A percentile compares a stretch with the other conserved stretches of the same genome.
These are phyloP conservation scores for Myriosclerotinia duriaeana DNA, from an alignment of 2,329 filamentous ascomycete genomes.

Conservation along the genomic window DNA sequence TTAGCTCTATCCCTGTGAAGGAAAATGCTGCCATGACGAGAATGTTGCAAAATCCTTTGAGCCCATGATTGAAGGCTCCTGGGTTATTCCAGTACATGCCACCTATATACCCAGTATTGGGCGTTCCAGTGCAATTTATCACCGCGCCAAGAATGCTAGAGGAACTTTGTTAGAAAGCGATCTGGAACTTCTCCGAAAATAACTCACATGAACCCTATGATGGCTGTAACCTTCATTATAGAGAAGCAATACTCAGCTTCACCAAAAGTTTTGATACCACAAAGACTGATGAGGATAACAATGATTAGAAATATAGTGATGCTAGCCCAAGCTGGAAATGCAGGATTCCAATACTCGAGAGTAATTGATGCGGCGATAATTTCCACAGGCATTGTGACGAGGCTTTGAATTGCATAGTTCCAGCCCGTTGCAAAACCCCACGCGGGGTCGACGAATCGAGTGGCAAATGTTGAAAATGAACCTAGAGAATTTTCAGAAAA, in stretches of 20 bases:
- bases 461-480: conserved; percentile 88
- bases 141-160: conserved; percentile 79
- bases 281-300: conserved; percentile 81
- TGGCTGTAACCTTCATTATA: conserved; percentile 80
- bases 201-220: conserved; percentile 83
- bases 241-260: conserved; percentile 89
- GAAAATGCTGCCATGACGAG: conserved; percentile 76
- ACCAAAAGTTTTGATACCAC: conserved; percentile 83
- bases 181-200: neutral
- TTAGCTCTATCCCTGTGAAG: conserved; percentile 75
- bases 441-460: conserved; percentile 89
- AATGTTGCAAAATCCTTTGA: conserved; percentile 76
- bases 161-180: conserved; percentile 26
- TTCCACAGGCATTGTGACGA: conserved; percentile 78
- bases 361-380: conserved; percentile 84
- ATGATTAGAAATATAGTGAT: conserved; percentile 76
- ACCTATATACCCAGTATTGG: conserved; percentile 75
- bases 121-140: conserved; percentile 79
- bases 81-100: conserved; percentile 74
- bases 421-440: conserved; percentile 95
- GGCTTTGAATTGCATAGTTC: conserved; percentile 91
- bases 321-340: conserved; percentile 73
- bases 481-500: neutral
- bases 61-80: conserved; percentile 78
- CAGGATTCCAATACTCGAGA: conserved; percentile 77